Evolutionary conservation across 73 alveolate genomes (phyloP).

Genomic region (Blepharisma stoltei): DNA sequence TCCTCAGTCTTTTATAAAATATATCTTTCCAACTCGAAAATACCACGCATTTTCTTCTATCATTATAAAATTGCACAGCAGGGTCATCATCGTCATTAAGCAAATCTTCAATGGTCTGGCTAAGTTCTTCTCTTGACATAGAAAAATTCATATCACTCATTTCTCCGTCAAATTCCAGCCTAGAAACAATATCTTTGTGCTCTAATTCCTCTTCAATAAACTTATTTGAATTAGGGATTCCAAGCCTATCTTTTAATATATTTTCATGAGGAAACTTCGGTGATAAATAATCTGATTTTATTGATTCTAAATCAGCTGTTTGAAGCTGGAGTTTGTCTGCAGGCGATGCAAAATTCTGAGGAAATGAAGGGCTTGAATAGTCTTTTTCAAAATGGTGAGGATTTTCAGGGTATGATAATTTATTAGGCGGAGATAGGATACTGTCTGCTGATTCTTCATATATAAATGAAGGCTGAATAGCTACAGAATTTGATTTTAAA

Average conservation of each 20-base stretch:
- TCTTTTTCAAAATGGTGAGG: neutral
- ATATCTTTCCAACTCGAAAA: too few relatives aligned
- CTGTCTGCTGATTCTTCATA: neutral
- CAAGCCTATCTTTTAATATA: neutral
- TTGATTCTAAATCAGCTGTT: neutral
- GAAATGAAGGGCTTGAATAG: conserved; percentile 19
- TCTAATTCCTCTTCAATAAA: neutral
- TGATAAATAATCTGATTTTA: neutral
- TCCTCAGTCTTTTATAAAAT: too few relatives aligned
- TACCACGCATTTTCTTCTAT: too few relatives aligned
- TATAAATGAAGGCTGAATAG: too few relatives aligned
- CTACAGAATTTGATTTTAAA: too few relatives aligned
- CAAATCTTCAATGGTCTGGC: conserved; percentile 21
- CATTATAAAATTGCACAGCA: too few relatives aligned
- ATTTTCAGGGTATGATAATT: neutral
- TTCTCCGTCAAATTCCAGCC: conserved; percentile 19
- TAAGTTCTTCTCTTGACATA: neutral
- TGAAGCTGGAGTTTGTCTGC: neutral
- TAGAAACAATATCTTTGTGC: neutral
- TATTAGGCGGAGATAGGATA: conserved; percentile 13
- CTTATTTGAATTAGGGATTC: neutral
- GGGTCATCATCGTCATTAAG: conserved; percentile 17
- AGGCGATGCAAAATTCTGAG: neutral
- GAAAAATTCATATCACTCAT: neutral
- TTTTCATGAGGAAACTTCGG: neutral